These are phyloP conservation scores for Turritis glabra DNA, from an alignment of 345 rosid genomes.

Conservation along the genomic window DNA sequence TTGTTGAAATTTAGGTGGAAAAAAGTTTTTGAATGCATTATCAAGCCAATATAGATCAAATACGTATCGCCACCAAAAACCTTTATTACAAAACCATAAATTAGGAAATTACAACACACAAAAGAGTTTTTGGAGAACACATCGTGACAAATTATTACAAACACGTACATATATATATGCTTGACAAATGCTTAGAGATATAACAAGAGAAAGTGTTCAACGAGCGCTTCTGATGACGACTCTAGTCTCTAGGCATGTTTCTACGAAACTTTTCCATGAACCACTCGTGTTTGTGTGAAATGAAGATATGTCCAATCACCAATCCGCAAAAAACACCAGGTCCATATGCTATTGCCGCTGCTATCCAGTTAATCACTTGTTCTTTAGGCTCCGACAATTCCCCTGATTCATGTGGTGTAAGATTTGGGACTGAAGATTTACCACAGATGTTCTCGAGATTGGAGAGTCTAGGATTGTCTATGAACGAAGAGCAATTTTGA, in stretches of 20 bases:
- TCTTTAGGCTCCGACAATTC: not conserved
- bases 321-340: not conserved
- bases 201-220: not conserved
- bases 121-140: too few species aligned
- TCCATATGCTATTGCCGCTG: not conserved
- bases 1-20: too few species aligned
- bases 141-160: not conserved
- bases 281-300: not conserved
- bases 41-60: too few species aligned
- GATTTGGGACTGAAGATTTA: too few species aligned
- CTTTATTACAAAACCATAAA: too few species aligned
- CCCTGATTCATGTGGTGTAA: too few species aligned
- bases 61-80: too few species aligned
- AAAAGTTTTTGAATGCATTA: too few species aligned
- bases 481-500: too few species aligned
- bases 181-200: not conserved
- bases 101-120: too few species aligned
- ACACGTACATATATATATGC: not conserved
- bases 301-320: constrained; percentile 2
- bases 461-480: too few species aligned
- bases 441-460: too few species aligned
- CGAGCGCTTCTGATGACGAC: not conserved
- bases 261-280: not conserved
- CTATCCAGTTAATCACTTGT: not conserved
- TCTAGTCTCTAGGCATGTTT: not conserved